These are phyloP conservation scores for Boletus sp. DNA, from an alignment of 1,284 basidiomycete species.

Conservation along the genomic window DNA sequence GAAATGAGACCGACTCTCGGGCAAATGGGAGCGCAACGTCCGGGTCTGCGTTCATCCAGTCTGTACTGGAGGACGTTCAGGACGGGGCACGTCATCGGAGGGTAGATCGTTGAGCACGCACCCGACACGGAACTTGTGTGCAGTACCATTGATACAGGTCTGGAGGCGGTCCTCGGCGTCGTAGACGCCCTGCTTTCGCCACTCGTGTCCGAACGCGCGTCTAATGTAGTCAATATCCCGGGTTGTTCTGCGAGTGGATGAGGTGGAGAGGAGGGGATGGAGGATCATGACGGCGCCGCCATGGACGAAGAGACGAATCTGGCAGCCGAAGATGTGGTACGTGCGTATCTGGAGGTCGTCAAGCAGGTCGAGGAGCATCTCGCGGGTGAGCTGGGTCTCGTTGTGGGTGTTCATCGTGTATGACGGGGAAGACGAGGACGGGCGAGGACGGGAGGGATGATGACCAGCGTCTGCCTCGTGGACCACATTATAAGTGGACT, in stretches of 20 bases:
- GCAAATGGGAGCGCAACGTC: slow-evolving; percentile 63
- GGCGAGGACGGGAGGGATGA: background rate
- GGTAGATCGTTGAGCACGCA: slow-evolving; percentile 12
- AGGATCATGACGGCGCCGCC: slow-evolving; percentile 69
- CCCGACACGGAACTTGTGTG: slow-evolving; percentile 47
- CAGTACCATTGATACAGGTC: slow-evolving; percentile 54
- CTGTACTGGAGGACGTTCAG: slow-evolving; percentile 32
- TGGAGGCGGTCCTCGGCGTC: slow-evolving; percentile 51
- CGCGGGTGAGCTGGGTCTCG: slow-evolving; percentile 34
- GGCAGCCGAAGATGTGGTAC: slow-evolving; percentile 39
- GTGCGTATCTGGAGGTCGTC: slow-evolving; percentile 48
- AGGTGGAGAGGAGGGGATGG: slow-evolving; percentile 43
- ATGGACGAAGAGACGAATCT: slow-evolving; percentile 58
- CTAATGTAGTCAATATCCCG: slow-evolving; percentile 63
- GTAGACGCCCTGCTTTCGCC: slow-evolving; percentile 40
- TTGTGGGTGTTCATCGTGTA: slow-evolving; percentile 33
- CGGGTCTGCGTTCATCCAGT: slow-evolving; percentile 72
- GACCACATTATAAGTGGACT: background rate
- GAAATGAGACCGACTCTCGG: slow-evolving; percentile 45
- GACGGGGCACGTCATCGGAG: background rate
- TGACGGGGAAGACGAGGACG: background rate
- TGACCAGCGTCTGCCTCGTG: background rate
- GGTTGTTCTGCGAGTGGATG: slow-evolving; percentile 46
- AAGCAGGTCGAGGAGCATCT: slow-evolving; percentile 42
- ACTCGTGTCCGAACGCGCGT: slow-evolving; percentile 55